Base-by-base conservation (phyloP, 1,284 basidiomycete genomes). In the Kalmanozyma brasiliensis region DNA sequence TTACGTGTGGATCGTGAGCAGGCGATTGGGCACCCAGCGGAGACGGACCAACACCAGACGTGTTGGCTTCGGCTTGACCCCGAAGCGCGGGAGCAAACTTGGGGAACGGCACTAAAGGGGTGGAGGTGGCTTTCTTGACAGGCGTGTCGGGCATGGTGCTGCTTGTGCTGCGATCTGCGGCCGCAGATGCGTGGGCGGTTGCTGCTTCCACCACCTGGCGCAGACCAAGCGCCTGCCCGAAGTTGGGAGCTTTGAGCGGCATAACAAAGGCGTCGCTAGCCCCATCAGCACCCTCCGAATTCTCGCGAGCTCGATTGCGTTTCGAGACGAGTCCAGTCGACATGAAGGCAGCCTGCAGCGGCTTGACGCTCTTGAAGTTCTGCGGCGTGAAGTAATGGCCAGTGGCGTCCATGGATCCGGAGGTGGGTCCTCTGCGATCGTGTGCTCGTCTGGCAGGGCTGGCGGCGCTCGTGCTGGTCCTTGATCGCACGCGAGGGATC, bases 261-360 rank as follows among this genome's bases (percentile, higher is more conserved):
- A 65, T 40, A 14, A 68, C 58, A 11, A 74, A 56, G 9, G 62
- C 46, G 32, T 76, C 74, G n/a, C 53, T 44, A 29, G 32, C 63
- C 22, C 51, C 48, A n/a, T 62, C 57, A 4, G 52, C 61, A 13
- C 53, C 62, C 11, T 56, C 60, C 1, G 63, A 67, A 26, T 58
- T 67, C 19, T 67, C 69, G 22, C 69, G 55, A 2, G 52, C 47
- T 9, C 64, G 59, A 19, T 57, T 72, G 33, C 73, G 67, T 53
- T 84, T 84, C 24, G 80, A 82, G 29, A 84, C 78, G 32, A 84
- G 78, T 0, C 84, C 84, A 4, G 82, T 83, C 32, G 81, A 83
- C 68, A 80, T 75, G 76, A 84, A 84, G 4, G 83, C 83, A 5
- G 83, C 81, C 46, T 83, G 82, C 6, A 84, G 70, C 0, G 84